Evolutionary conservation across 495 filamentous ascomycete genomes (phyloP).

Genomic region (Penicillium macrosclerotiorum): DNA sequence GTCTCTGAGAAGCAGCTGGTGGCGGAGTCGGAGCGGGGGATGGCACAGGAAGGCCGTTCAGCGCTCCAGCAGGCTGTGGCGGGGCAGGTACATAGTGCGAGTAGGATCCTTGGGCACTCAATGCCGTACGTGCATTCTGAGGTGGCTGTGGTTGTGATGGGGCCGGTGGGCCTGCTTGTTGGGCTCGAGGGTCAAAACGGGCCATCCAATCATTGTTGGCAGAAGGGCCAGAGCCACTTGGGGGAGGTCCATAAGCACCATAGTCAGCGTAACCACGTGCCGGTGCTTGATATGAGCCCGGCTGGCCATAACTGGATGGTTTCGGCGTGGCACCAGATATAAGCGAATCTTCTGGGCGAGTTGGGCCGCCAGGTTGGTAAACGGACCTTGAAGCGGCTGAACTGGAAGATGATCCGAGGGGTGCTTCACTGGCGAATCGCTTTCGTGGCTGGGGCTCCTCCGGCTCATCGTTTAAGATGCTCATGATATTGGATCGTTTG

Average conservation of each 20-base stretch:
- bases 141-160: slow-evolving; percentile 24
- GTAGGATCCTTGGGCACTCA: slow-evolving; percentile 29
- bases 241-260: slow-evolving; percentile 25
- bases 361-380: slow-evolving; percentile 16
- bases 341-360: slow-evolving; percentile 28
- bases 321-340: slow-evolving; percentile 18
- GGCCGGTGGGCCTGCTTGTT: slow-evolving; percentile 29
- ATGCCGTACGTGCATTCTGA: slow-evolving; percentile 21
- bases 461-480: slow-evolving; percentile 56
- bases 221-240: slow-evolving; percentile 24
- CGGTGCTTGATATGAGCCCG: slow-evolving; percentile 27
- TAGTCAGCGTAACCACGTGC: slow-evolving; percentile 40
- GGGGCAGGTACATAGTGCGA: slow-evolving; percentile 30
- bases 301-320: slow-evolving; percentile 25
- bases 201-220: slow-evolving; percentile 48
- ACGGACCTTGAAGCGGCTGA: slow-evolving; percentile 11
- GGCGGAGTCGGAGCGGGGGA: slow-evolving; percentile 43
- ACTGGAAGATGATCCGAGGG: slow-evolving; percentile 11
- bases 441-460: slow-evolving; percentile 55
- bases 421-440: slow-evolving; percentile 41
- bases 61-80: slow-evolving; percentile 22
- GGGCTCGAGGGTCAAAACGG: slow-evolving; percentile 43
- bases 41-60: slow-evolving; percentile 31
- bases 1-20: slow-evolving; percentile 34
- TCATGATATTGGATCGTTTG: slow-evolving; percentile 60